phyloP scores from a whole-genome alignment of 2,329 filamentous ascomycete species.

The Trichoderma koningii region DNA sequence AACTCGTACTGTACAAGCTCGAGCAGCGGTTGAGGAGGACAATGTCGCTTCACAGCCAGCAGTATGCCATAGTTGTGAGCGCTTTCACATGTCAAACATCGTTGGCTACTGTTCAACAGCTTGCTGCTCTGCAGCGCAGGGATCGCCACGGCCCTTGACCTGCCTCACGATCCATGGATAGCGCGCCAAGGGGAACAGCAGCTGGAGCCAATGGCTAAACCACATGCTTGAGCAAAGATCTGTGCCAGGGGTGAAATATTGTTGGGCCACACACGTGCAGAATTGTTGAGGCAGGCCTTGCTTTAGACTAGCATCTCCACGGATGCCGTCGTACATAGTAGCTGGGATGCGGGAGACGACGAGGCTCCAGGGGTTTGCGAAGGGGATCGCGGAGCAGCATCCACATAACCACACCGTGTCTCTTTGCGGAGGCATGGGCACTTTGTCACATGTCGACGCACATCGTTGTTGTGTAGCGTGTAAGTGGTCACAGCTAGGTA shows the following conservation, averaged over 20 bases:
- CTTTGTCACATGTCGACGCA: too few species aligned
- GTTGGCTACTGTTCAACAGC: conserved; percentile 6
- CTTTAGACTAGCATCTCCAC: conserved; percentile 2
- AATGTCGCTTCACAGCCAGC: neutral
- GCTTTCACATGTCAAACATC: conserved; percentile 14
- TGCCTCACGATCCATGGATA: conserved; percentile 6
- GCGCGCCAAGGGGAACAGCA: conserved; percentile 11
- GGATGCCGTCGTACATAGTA: conserved; percentile 10
- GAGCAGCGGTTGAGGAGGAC: neutral
- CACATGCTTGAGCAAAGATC: conserved; percentile 43
- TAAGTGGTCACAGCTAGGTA: neutral
- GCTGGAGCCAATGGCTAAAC: conserved; percentile 47
- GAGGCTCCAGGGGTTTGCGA: neutral
- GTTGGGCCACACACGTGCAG: conserved; percentile 26
- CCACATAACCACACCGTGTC: neutral
- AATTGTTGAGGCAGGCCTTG: conserved; percentile 25
- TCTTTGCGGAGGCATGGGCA: neutral
- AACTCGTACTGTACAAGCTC: neutral
- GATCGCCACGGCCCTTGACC: conserved; percentile 11
- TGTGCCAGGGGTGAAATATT: conserved; percentile 32
- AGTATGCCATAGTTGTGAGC: neutral
- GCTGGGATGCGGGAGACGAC: conserved; percentile 10
- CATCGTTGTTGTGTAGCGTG: neutral
- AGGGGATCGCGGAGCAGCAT: neutral
- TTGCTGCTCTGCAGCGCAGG: neutral